phyloP scores from a whole-genome alignment of 2,329 filamentous ascomycete genomes.

The Gremmenia infestans region DNA sequence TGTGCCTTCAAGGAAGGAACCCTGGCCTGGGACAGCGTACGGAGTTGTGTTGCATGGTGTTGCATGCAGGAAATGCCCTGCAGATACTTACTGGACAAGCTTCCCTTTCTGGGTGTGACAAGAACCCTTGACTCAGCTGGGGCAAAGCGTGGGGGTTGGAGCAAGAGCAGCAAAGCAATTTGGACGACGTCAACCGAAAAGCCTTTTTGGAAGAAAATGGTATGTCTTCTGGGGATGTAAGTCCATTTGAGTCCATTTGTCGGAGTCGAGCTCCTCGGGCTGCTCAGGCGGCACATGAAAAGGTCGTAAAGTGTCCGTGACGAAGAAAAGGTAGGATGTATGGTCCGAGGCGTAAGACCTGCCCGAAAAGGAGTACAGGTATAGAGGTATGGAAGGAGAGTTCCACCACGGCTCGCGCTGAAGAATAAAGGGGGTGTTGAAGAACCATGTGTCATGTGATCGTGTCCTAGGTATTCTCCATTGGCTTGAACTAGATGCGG shows the following conservation, averaged over 20 bases:
- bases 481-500: neutral
- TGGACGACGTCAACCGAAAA: neutral
- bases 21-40: neutral
- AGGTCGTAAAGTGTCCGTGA: neutral
- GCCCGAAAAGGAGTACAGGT: neutral
- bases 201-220: neutral
- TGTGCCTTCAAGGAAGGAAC: neutral
- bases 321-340: neutral
- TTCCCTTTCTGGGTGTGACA: constrained; percentile 13
- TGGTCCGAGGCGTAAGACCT: neutral
- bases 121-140: constrained; percentile 17
- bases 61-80: neutral
- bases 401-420: neutral
- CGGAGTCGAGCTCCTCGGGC: neutral
- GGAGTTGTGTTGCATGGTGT: neutral
- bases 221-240: neutral
- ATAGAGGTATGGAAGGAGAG: neutral
- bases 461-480: too few relatives aligned
- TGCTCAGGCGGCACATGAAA: neutral
- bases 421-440: neutral
- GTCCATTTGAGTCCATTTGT: neutral
- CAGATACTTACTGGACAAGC: neutral
- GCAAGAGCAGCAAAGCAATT: constrained; percentile 11
- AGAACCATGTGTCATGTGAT: too few relatives aligned
- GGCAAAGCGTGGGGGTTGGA: constrained; percentile 11